A percentile compares a stretch with the other conserved stretches of the same genome.
Conservation (phyloP, 164 flowering plant genomes). For the Umbellularia californica region DNA sequence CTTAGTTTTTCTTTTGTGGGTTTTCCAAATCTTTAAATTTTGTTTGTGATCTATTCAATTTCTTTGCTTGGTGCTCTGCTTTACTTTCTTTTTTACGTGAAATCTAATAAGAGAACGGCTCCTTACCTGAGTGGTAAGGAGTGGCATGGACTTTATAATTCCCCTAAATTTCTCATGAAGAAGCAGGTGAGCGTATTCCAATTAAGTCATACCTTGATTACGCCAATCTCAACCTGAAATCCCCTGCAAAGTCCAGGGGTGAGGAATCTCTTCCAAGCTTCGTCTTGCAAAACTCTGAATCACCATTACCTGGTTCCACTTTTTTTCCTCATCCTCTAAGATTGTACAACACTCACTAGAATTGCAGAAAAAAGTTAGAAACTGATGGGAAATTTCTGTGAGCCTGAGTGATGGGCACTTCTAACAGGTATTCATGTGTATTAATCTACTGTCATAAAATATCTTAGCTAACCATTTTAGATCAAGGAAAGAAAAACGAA, state of each 20-base stretch:
- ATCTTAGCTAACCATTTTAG: too few species aligned
- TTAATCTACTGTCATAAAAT: background rate
- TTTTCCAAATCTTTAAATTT: too few species aligned
- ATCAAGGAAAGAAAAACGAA: too few species aligned
- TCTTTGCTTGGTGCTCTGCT: too few species aligned
- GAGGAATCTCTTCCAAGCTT: slow-evolving; percentile 56
- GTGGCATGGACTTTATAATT: too few species aligned
- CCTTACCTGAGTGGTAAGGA: too few species aligned
- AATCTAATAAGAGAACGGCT: too few species aligned
- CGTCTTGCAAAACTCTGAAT: background rate
- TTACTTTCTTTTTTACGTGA: too few species aligned
- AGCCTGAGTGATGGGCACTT: slow-evolving; percentile 88
- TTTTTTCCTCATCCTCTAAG: background rate
- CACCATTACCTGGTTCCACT: background rate
- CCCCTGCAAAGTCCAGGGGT: slow-evolving; percentile 33
- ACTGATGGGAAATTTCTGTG: slow-evolving; percentile 86
- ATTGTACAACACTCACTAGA: slow-evolving; percentile 26
- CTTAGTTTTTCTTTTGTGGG: too few species aligned
- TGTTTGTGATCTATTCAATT: too few species aligned
- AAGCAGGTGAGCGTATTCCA: slow-evolving; percentile 74
- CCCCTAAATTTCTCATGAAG: slow-evolving; percentile 42
- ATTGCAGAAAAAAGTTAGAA: slow-evolving; percentile 55
- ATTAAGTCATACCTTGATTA: slow-evolving; percentile 71
- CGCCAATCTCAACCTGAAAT: slow-evolving; percentile 55
- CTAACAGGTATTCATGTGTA: slow-evolving; percentile 66